These are phyloP conservation scores for Metschnikowia bowlesiae DNA, from an alignment of 805 yeast species.

Conservation along the genomic window DNA sequence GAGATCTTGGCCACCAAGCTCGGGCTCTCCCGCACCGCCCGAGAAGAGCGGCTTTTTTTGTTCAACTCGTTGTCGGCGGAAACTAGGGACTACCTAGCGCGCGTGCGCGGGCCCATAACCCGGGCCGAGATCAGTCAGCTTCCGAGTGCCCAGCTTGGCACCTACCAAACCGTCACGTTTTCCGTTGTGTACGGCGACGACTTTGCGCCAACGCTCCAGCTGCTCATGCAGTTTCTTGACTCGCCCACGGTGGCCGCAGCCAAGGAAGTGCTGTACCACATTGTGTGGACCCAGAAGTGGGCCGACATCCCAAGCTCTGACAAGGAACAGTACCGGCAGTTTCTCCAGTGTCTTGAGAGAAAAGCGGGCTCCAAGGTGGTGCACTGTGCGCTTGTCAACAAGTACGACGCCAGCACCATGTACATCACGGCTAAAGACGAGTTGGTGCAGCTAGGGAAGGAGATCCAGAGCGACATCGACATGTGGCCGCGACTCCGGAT, in stretches of 20 bases:
- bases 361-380: constrained; percentile 26
- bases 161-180: constrained; percentile 1
- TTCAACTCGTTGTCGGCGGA: neutral
- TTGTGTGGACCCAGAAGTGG: constrained; percentile 35
- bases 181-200: neutral
- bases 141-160: constrained; percentile 1
- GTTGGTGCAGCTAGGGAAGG: constrained; percentile 29
- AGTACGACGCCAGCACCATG: constrained; percentile 31
- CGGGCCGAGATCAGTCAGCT: neutral
- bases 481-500: constrained; percentile 31
- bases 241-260: neutral
- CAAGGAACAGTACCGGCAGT: constrained; percentile 21
- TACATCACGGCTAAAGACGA: constrained; percentile 33
- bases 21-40: neutral
- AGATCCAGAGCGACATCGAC: constrained; percentile 33
- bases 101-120: neutral
- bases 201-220: neutral
- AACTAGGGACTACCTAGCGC: neutral
- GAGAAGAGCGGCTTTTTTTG: neutral
- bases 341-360: constrained; percentile 21
- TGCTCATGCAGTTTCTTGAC: neutral
- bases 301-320: constrained; percentile 23
- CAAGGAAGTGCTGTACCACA: constrained; percentile 23
- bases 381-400: constrained; percentile 38
- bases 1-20: neutral